Evolutionary conservation across 768 basidiomycete genomes (phyloP), one percentile per base, ranked within the genome.

Genomic region (Auriscalpium vulgare): DNA sequence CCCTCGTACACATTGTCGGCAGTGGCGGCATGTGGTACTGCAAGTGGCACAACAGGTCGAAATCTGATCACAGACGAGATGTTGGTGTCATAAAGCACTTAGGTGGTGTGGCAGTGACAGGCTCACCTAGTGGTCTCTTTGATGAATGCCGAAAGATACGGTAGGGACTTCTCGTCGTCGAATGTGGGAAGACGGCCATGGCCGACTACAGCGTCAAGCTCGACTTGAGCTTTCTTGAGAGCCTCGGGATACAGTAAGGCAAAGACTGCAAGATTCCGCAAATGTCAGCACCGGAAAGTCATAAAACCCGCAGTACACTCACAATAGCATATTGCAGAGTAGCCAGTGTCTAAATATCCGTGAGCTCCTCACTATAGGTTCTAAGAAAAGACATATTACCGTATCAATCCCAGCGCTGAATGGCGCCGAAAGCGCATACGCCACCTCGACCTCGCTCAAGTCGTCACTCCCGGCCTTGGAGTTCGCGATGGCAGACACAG

Each of bases 71-170:
- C 11, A 8, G 17, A 14, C n/a, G 36, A 29, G 1, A 14, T 9
- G 0, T 4, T 5, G 17, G 8, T 37, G 13, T 2, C 40, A 38
- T 34, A 51, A 14, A 17, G 21, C 8, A 19, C 45, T 40, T 23
- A 6, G 8, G 16, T 14, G 16, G 6, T 36, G 4, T 7, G 29
- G 29, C 40, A 17, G 23, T 11, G 23, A 1, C n/a, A 17, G 16
- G n/a, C 44, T 35, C 7, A 23, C 51, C 60, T 56, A 29, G 56
- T 54, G 16, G 59, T 56, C 37, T 62, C 62, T 36, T 62, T 62
- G 29, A 61, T 59, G 37, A 62, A 52, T 3, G 60, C 60, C 23
- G 10, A 44, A 13, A 59, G 19, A 44, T 55, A 62, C 2, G 54
- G 60, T 21, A 62, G 60, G 8, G 50, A 45, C n/a, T 29, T 11